These are phyloP conservation scores for Heliosperma pusillum DNA, from an alignment of 148 eudicot genomes.

Conservation along the genomic window DNA sequence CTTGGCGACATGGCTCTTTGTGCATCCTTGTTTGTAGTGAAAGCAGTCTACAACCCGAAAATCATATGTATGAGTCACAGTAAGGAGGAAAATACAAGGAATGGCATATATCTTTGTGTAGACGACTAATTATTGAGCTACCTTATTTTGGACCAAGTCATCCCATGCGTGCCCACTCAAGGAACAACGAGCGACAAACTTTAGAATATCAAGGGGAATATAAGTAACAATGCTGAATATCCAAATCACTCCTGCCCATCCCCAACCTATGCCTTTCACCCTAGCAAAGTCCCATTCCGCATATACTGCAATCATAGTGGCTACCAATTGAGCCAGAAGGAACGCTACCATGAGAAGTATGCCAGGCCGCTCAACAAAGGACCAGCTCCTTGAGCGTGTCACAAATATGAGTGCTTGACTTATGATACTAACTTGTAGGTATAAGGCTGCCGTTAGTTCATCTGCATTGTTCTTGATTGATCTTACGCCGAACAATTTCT, in stretches of 20 bases:
- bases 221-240: conserved; percentile 64
- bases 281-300: conserved; percentile 74
- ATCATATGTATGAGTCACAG: background rate
- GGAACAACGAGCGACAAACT: conserved; percentile 47
- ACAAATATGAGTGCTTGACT: conserved; percentile 94
- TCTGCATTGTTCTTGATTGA: conserved; percentile 37
- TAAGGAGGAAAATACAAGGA: background rate
- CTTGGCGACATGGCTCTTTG: conserved; percentile 56
- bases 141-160: conserved; percentile 45
- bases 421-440: conserved; percentile 92
- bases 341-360: conserved; percentile 57
- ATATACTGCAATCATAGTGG: conserved; percentile 73
- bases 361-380: conserved; percentile 78
- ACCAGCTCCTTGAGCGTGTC: conserved; percentile 84
- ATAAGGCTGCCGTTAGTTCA: conserved; percentile 71
- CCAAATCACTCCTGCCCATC: conserved; percentile 93
- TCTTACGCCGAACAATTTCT: conserved; percentile 51
- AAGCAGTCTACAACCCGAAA: conserved; percentile 33
- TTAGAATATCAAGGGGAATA: conserved; percentile 77
- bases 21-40: conserved; percentile 55
- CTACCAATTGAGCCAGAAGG: conserved; percentile 67
- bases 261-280: conserved; percentile 75
- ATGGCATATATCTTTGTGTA: background rate
- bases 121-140: conserved; percentile 4
- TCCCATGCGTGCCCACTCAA: conserved; percentile 60